Percentiles rank a stretch among this genome's conserved stretches.
Conservation (phyloP, 1,284 basidiomycete species). For the Malassezia nana region DNA sequence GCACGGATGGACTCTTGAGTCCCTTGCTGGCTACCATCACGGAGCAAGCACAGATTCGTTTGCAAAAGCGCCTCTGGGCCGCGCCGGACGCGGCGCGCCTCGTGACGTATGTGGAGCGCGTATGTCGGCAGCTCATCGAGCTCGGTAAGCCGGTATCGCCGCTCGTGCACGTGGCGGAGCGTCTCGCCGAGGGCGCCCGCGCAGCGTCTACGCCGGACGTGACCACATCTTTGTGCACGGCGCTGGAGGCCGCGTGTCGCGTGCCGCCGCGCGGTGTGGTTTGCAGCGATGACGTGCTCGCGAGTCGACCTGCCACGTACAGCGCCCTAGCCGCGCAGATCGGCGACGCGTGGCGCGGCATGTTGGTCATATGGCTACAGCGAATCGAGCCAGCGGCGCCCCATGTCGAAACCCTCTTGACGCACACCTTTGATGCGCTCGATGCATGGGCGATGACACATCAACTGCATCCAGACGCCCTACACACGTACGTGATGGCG, state of each 20-base stretch:
- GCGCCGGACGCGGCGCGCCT: background rate
- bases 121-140: constrained; percentile 52
- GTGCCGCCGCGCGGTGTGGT: background rate
- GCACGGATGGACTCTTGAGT: constrained; percentile 55
- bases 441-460: background rate
- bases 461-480: background rate
- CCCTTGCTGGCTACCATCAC: constrained; percentile 59
- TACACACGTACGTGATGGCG: background rate
- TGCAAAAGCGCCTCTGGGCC: constrained; percentile 52
- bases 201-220: background rate
- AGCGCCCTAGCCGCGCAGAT: background rate
- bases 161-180: background rate
- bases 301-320: background rate
- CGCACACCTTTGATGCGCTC: constrained; percentile 5
- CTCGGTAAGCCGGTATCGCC: background rate
- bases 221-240: background rate
- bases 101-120: constrained; percentile 9
- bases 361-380: constrained; percentile 4
- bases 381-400: constrained; percentile 2
- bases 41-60: constrained; percentile 12
- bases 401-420: background rate
- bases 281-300: background rate
- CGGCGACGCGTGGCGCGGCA: background rate
- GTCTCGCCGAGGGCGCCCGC: background rate
- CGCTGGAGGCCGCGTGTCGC: background rate